A percentile compares a stretch with the other conserved stretches of the same genome.
Evolutionary conservation across 441 rosid genomes (phyloP).

Genomic region (Sinapis alba): DNA sequence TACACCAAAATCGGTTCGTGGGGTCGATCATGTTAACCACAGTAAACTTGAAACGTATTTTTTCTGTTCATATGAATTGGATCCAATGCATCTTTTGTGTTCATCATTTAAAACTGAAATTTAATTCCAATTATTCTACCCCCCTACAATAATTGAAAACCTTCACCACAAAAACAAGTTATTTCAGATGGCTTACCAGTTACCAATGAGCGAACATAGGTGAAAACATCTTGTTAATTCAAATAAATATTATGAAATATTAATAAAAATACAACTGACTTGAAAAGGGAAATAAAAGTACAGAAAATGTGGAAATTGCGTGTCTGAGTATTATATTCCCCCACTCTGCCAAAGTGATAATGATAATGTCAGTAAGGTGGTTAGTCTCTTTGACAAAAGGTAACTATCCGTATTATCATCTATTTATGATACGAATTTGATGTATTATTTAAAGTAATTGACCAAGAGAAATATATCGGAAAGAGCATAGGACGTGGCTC

Average conservation of each 20-base stretch:
- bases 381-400: constrained; percentile 13
- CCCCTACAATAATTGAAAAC: constrained; percentile 7
- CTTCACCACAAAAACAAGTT: not conserved
- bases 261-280: not conserved
- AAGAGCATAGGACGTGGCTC: not conserved
- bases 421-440: not conserved
- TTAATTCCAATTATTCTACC: not conserved
- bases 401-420: constrained; percentile 1
- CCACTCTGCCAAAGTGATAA: constrained; percentile 15
- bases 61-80: constrained; percentile 20
- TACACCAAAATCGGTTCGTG: constrained; percentile 30
- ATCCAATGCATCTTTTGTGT: constrained; percentile 31
- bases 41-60: constrained; percentile 1
- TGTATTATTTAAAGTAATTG: constrained; percentile 14
- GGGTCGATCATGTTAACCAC: constrained; percentile 31
- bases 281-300: not conserved
- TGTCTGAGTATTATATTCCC: constrained; percentile 13
- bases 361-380: constrained; percentile 21
- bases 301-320: constrained; percentile 1
- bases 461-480: constrained; percentile 9
- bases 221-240: not conserved
- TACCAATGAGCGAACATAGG: not conserved
- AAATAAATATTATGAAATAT: not conserved
- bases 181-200: not conserved
- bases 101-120: not conserved